Evolutionary conservation across 2,329 filamentous ascomycete species (phyloP).

Genomic region (Fusarium sp.): DNA sequence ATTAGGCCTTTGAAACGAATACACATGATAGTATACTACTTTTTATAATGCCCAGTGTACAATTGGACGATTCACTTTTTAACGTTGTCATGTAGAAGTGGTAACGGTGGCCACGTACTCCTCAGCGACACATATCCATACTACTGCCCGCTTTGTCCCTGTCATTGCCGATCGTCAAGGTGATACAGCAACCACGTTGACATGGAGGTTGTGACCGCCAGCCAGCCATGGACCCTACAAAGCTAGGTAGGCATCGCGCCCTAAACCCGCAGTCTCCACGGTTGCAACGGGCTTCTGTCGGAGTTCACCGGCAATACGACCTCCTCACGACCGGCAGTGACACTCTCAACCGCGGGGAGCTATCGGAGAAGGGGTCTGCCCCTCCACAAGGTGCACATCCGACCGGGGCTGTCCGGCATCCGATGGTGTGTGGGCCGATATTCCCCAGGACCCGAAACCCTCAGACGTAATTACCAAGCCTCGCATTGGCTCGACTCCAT

Average conservation of each 20-base stretch:
- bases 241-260: not conserved
- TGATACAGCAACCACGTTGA: not conserved
- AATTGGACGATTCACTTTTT: not conserved
- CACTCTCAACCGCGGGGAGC: not conserved
- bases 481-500: conserved; percentile 12
- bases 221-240: not conserved
- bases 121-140: no score
- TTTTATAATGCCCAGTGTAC: not conserved
- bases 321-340: not conserved
- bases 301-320: not conserved
- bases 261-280: not conserved
- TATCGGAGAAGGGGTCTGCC: conserved; percentile 21
- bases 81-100: not conserved
- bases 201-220: not conserved
- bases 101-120: not conserved
- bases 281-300: not conserved
- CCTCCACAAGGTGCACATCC: conserved; percentile 9
- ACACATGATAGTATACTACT: not conserved
- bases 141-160: not conserved
- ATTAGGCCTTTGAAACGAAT: not conserved
- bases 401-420: conserved; percentile 25
- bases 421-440: conserved; percentile 12
- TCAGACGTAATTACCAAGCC: conserved; percentile 24
- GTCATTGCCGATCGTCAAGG: not conserved
- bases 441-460: conserved; percentile 16